Evolutionary conservation across 1,284 basidiomycete species (phyloP).

Genomic region (Omphalotus olearius): DNA sequence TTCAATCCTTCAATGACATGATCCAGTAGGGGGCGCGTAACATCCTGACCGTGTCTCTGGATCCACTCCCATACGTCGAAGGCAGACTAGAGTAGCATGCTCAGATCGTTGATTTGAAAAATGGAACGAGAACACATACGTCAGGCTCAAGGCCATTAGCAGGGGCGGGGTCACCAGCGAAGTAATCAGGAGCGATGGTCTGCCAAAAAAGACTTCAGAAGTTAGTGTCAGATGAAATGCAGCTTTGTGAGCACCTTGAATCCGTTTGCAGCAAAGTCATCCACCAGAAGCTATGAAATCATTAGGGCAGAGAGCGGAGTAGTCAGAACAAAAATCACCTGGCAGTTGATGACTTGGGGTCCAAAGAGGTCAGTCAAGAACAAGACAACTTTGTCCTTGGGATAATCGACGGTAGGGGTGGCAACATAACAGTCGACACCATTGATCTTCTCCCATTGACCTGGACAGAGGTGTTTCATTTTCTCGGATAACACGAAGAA

Average conservation of each 20-base stretch:
- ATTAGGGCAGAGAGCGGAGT: slow-evolving; percentile 7
- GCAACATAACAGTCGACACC: slow-evolving; percentile 51
- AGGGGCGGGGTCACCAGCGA: slow-evolving; percentile 55
- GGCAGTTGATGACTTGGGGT: slow-evolving; percentile 49
- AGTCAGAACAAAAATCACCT: slow-evolving; percentile 26
- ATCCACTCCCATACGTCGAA: slow-evolving; percentile 52
- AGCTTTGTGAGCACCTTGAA: slow-evolving; percentile 30
- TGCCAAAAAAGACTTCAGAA: slow-evolving; percentile 14
- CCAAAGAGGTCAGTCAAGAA: slow-evolving; percentile 67
- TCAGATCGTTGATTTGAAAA: slow-evolving; percentile 30
- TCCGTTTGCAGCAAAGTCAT: slow-evolving; percentile 72
- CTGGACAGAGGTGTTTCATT: slow-evolving; percentile 4
- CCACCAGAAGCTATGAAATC: slow-evolving; percentile 50
- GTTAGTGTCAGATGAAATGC: background rate
- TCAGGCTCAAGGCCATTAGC: slow-evolving; percentile 32
- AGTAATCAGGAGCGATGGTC: slow-evolving; percentile 52
- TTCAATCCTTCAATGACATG: slow-evolving; percentile 55
- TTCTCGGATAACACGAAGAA: slow-evolving; percentile 7
- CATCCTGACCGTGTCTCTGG: slow-evolving; percentile 36
- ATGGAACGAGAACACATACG: slow-evolving; percentile 22
- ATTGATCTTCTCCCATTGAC: slow-evolving; percentile 35
- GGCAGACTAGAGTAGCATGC: slow-evolving; percentile 13
- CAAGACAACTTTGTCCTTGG: slow-evolving; percentile 55
- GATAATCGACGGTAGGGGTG: slow-evolving; percentile 41
- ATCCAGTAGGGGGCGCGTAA: slow-evolving; percentile 50